These are phyloP conservation scores for Penicillium waksmanii DNA, from an alignment of 495 filamentous ascomycete genomes.

Conservation along the genomic window DNA sequence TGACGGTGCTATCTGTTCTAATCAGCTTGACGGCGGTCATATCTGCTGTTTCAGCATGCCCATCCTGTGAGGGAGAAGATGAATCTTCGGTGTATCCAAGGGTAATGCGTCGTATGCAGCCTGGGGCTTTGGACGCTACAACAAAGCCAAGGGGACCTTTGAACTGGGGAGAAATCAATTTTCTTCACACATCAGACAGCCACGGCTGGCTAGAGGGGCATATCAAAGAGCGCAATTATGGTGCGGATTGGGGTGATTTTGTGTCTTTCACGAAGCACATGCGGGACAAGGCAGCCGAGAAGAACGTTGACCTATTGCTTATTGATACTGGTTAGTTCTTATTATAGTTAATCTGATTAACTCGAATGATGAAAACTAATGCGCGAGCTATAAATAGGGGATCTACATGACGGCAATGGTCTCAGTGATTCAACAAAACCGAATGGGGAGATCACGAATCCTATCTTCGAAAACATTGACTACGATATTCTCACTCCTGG, in stretches of 20 bases:
- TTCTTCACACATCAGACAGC: slow-evolving; percentile 50
- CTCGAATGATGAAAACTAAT: background rate
- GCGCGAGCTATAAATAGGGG: slow-evolving; percentile 20
- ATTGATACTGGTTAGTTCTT: slow-evolving; percentile 39
- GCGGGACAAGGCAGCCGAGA: slow-evolving; percentile 36
- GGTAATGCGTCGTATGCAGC: slow-evolving; percentile 21
- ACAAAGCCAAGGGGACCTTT: slow-evolving; percentile 38
- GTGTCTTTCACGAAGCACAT: slow-evolving; percentile 41
- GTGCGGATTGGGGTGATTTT: slow-evolving; percentile 48
- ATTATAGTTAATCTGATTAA: background rate
- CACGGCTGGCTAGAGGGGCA: slow-evolving; percentile 54
- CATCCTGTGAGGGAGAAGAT: slow-evolving; percentile 8
- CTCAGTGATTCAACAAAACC: slow-evolving; percentile 42
- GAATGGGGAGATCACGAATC: slow-evolving; percentile 41
- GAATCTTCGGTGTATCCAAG: slow-evolving; percentile 9
- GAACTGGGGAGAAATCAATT: slow-evolving; percentile 51
- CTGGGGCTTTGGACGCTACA: slow-evolving; percentile 42
- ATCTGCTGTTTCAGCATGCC: slow-evolving; percentile 11
- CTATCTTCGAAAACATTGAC: slow-evolving; percentile 45
- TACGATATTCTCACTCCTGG: slow-evolving; percentile 49
- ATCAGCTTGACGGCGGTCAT: slow-evolving; percentile 5
- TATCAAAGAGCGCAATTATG: slow-evolving; percentile 47
- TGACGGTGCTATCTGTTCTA: background rate
- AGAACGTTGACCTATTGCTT: slow-evolving; percentile 41
- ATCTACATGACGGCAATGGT: slow-evolving; percentile 47